A percentile compares a stretch with the other conserved stretches of the same genome.
Evolutionary conservation across 2,329 filamentous ascomycete genomes (phyloP).

Genomic region (Capronia coronata): DNA sequence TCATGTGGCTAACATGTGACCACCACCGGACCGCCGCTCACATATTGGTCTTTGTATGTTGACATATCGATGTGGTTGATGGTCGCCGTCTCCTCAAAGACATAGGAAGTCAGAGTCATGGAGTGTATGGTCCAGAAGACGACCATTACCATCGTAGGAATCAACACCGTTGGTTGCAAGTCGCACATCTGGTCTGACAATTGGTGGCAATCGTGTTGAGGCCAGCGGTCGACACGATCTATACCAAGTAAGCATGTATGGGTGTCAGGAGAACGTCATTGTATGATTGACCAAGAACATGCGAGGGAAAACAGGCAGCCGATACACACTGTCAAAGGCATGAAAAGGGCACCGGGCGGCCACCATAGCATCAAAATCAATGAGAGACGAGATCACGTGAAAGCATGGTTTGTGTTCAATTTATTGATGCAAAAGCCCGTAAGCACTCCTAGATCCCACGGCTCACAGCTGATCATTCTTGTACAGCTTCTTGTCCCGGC

Average conservation of each 20-base stretch:
- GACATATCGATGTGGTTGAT: no score
- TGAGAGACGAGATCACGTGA: neutral
- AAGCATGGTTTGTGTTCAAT: neutral
- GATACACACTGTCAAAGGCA: neutral
- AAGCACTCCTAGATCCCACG: neutral
- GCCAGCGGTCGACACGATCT: neutral
- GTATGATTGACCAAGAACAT: neutral
- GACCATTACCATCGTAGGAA: no score
- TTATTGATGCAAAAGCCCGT: neutral
- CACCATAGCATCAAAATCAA: neutral
- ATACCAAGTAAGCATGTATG: neutral
- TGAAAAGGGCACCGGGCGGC: neutral
- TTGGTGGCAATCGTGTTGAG: no score
- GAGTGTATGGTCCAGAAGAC: no score
- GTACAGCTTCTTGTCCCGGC: constrained; percentile 21
- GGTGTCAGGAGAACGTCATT: neutral
- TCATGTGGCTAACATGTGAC: no score
- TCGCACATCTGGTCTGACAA: no score
- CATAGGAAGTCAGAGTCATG: no score
- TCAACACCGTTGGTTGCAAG: no score
- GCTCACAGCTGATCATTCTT: constrained; percentile 21
- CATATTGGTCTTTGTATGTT: no score
- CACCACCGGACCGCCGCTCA: no score
- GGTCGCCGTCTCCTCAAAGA: no score
- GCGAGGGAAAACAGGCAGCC: neutral